These are phyloP conservation scores for Nannochloropsis gaditana DNA, from an alignment of 108 stramenopile species.

Conservation along the genomic window DNA sequence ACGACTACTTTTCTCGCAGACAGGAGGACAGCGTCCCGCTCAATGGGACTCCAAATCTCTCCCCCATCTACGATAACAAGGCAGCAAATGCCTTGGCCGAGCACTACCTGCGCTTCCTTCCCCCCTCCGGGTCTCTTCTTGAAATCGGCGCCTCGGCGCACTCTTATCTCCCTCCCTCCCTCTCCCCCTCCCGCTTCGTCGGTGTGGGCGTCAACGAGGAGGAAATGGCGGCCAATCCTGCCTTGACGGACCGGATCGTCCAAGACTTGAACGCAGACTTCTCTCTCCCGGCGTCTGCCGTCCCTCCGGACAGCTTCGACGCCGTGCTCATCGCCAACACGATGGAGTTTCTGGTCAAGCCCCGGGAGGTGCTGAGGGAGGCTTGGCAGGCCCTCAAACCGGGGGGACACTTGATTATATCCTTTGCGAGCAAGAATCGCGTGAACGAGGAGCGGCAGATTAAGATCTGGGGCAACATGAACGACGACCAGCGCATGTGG, in stretches of 20 bases:
- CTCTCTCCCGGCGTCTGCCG: neutral
- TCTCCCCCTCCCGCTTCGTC: constrained; percentile 30
- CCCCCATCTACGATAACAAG: constrained; percentile 19
- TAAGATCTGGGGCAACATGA: constrained; percentile 79
- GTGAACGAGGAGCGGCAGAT: constrained; percentile 64
- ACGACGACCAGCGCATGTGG: constrained; percentile 95
- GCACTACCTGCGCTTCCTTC: constrained; percentile 35
- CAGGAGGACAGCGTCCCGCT: constrained; percentile 9
- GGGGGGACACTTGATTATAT: constrained; percentile 32
- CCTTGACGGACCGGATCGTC: constrained; percentile 27
- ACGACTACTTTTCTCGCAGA: constrained; percentile 37
- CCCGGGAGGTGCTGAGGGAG: constrained; percentile 36
- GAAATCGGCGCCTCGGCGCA: constrained; percentile 38
- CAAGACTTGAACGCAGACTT: constrained; percentile 37
- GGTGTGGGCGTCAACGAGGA: constrained; percentile 35
- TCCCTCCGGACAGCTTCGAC: constrained; percentile 23
- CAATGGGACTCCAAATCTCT: neutral
- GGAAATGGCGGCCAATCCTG: constrained; percentile 35
- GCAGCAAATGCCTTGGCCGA: constrained; percentile 18
- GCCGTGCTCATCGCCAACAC: constrained; percentile 33
- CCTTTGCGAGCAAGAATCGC: constrained; percentile 41
- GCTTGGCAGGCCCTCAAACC: constrained; percentile 38
- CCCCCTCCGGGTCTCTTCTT: neutral
- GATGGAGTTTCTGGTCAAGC: constrained; percentile 39
- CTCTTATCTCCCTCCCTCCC: constrained; percentile 33